A percentile compares a stretch with the other conserved stretches of the same genome.
These are phyloP conservation scores for Citrullus amarus DNA, from an alignment of 306 rosid genomes.

Conservation along the genomic window DNA sequence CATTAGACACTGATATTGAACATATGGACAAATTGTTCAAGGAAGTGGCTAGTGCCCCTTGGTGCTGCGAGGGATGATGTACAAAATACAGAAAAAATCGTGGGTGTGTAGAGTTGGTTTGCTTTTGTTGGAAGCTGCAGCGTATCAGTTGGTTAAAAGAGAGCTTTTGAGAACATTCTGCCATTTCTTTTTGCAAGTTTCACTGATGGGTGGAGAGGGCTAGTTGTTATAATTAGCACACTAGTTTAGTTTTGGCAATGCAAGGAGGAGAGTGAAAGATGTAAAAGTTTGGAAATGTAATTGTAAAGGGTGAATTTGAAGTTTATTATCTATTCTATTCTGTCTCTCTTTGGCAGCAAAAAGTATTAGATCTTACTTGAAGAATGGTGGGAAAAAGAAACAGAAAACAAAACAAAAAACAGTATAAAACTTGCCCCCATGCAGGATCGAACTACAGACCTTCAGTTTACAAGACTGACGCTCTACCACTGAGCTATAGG, in stretches of 20 bases:
- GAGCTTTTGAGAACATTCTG: neutral
- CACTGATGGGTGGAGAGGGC: neutral
- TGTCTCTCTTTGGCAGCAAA: neutral
- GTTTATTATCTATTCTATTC: neutral
- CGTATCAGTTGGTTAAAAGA: neutral
- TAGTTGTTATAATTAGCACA: neutral
- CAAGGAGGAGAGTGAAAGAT: neutral
- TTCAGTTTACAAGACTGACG: constrained; percentile 12
- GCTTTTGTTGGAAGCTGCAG: neutral
- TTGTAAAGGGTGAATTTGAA: neutral
- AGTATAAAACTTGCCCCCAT: neutral
- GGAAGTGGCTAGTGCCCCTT: constrained; percentile 35
- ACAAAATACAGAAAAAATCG: neutral
- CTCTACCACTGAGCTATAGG: constrained; percentile 13
- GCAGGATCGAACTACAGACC: constrained; percentile 9
- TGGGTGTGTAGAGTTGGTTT: neutral
- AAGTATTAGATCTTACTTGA: neutral
- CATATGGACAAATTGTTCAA: constrained; percentile 20
- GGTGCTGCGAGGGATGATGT: constrained; percentile 19
- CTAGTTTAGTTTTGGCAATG: neutral
- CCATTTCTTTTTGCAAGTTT: neutral
- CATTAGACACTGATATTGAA: constrained; percentile 5
- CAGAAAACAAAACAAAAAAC: neutral
- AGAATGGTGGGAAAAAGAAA: neutral
- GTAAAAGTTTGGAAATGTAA: neutral